Conservation (phyloP, 805 yeast genomes). For the Torulaspora quercuum region DNA sequence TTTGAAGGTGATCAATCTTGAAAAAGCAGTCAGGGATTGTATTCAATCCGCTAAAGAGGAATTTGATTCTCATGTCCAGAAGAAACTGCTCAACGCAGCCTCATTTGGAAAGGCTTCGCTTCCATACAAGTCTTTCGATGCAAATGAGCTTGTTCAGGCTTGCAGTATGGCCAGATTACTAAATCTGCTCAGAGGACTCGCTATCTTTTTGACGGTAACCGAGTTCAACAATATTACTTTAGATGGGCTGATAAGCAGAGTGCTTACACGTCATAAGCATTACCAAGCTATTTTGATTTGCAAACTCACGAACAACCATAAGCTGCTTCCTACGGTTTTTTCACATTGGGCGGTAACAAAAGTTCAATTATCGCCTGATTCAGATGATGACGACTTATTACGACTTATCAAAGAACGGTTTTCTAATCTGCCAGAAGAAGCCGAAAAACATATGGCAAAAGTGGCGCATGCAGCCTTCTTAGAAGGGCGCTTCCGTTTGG, state of each 20-base stretch:
- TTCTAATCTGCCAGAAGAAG: slow-evolving; percentile 15
- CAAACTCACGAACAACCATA: slow-evolving; percentile 43
- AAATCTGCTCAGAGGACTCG: slow-evolving; percentile 65
- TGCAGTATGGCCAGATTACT: slow-evolving; percentile 62
- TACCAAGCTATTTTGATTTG: slow-evolving; percentile 61
- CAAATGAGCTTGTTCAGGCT: slow-evolving; percentile 59
- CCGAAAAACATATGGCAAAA: slow-evolving; percentile 40
- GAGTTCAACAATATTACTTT: slow-evolving; percentile 54
- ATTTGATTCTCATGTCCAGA: slow-evolving; percentile 75
- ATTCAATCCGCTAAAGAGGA: slow-evolving; percentile 74
- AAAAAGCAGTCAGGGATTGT: slow-evolving; percentile 67
- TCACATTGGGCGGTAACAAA: slow-evolving; percentile 79
- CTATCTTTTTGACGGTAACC: slow-evolving; percentile 59
- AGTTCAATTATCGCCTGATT: slow-evolving; percentile 50
- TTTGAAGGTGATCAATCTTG: slow-evolving; percentile 49
- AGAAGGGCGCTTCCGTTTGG: slow-evolving; percentile 73
- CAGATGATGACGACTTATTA: slow-evolving; percentile 59
- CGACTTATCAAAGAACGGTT: slow-evolving; percentile 39
- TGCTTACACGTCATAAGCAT: slow-evolving; percentile 59
- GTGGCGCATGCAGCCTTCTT: slow-evolving; percentile 29
- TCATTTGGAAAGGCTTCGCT: slow-evolving; percentile 73
- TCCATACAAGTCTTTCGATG: slow-evolving; percentile 48
- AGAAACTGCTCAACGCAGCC: slow-evolving; percentile 73
- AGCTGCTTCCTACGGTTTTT: slow-evolving; percentile 48
- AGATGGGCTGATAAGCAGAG: slow-evolving; percentile 51